A percentile compares a stretch with the other conserved stretches of the same genome.
These are phyloP conservation scores for Aotearoamyces nothofagi DNA, from an alignment of 2,329 filamentous ascomycete species.

Conservation along the genomic window DNA sequence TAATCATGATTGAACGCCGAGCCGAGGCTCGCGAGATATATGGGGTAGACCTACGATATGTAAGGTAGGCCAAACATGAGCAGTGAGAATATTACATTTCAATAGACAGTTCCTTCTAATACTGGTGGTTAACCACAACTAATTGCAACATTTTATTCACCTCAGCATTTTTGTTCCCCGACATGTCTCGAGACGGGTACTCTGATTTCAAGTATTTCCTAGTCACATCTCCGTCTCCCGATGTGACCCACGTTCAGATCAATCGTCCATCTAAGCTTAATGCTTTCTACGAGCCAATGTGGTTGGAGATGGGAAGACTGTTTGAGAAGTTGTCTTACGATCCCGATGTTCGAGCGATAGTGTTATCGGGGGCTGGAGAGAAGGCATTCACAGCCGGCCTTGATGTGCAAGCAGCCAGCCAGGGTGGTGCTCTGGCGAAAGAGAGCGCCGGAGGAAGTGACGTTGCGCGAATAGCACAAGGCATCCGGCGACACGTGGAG, in stretches of 20 bases:
- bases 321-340: slow-evolving; percentile 61
- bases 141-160: no score
- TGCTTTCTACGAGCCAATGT: slow-evolving; percentile 73
- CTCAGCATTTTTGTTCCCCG: no score
- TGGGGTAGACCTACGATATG: no score
- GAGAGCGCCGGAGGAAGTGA: slow-evolving; percentile 27
- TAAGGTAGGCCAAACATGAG: no score
- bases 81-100: no score
- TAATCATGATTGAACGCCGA: no score
- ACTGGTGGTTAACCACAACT: no score
- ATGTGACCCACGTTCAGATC: slow-evolving; percentile 84
- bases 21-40: no score
- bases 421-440: slow-evolving; percentile 29
- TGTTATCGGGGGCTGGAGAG: slow-evolving; percentile 70
- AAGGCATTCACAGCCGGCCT: slow-evolving; percentile 76
- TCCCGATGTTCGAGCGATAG: slow-evolving; percentile 56
- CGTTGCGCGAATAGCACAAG: slow-evolving; percentile 45
- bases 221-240: slow-evolving; percentile 53
- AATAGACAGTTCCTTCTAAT: no score
- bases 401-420: slow-evolving; percentile 58
- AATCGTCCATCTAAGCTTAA: slow-evolving; percentile 80
- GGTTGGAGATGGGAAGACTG: slow-evolving; percentile 61
- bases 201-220: slow-evolving; percentile 50
- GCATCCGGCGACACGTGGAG: slow-evolving; percentile 50
- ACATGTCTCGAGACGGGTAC: slow-evolving; percentile 19